Base-by-base conservation (phyloP, 352 stramenopile genomes). In the Phytophthora citrophthora region DNA sequence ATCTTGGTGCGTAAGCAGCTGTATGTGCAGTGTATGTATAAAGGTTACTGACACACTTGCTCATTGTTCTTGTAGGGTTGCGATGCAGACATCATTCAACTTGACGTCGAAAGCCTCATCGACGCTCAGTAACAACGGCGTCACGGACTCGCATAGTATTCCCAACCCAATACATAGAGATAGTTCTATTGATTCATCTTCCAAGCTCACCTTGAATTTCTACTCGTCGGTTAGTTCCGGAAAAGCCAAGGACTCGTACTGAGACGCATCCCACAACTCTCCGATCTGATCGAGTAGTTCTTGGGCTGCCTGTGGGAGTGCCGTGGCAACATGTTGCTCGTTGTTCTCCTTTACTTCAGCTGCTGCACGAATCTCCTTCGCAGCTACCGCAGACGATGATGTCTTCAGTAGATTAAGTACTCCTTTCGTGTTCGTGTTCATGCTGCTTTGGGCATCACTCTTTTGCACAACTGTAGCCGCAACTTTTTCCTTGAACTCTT, bases 41-140 rank as follows among this genome's bases (percentile, higher is more conserved):
- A 13, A 38, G 11, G 13, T 56, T 60, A 34, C 34, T 68, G 32
- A 65, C 53, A 12, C 12, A 46, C 6, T 32, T 32, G 29, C 43
- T 93, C 39, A 31, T 84, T 34, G 64, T 82, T 29, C 31, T 64
- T 68, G 15, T 64, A 91, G 83, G 89, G 87, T 26, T 95, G 83
- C 47, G 81, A 95, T 54, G 91, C 93, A 27, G 96, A 99, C 77
- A 99, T 99, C 61, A 83, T 99, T 38, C 94, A 99, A 75, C 87
- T 99, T 31, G 97, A 99, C 71, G 95, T 98, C 24, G 88, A 96
- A 73, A 90, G 81, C 39, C 70, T 98, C 20, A 80, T 97, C 7
- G 91, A 95, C 41, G 70, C 69, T 26, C 61, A 79, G 54, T 83
- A 59, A 24, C 20, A 41, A 13, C 7, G 29, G 11, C 7, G 39